Base-by-base conservation (phyloP, 306 rosid genomes). In the Parietaria judaica region DNA sequence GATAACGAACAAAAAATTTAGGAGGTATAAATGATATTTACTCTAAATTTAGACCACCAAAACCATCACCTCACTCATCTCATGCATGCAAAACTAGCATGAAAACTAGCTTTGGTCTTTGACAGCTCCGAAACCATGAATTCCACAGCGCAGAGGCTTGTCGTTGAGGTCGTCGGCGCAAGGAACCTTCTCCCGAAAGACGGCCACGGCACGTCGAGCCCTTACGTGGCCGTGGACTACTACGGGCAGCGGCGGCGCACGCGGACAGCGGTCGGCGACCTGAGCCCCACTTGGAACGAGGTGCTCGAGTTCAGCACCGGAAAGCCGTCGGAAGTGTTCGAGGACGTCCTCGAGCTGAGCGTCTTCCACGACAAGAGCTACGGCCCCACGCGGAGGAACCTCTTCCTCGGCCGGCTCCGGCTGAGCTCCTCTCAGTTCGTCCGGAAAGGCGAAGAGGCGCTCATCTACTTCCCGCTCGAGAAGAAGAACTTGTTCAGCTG, bases 131-230 rank as follows among this genome's bases (percentile, higher is more conserved):
- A 4, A 11, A 7, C 3, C 5, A 34, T 10, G 36, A 74, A 83
- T 94, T 75, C 78, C 12, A 66, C 73, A 0, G 65, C 64, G 49
- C 62, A 76, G 50, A 91, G 84, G 60, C 81, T 91, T 1, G 77
- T 82, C 6, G 98, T 91, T 1, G 95, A 88, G 67, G 82, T 91
- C 0, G 87, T 83, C 17, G 95, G 85, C 50, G 98, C 96, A n/a
- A 87, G 89, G 11, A 74, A 85, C 66, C 89, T 91, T 4, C 48
- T 56, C 1, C 89, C 96, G 0, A 91, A 80, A 70, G 98, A 91
- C 36, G 96, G 95, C 1, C 86, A 75, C 47, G 95, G 96, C 36
- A 69, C 84, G 11, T 84, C 96, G 13, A 91, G 96, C 50, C 98
- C 96, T 0, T 91, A 85, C 47, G 87, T 83, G 1, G 54, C 72